Evolutionary conservation across 768 basidiomycete genomes (phyloP).

Genomic region (Favolaschia claudopus): DNA sequence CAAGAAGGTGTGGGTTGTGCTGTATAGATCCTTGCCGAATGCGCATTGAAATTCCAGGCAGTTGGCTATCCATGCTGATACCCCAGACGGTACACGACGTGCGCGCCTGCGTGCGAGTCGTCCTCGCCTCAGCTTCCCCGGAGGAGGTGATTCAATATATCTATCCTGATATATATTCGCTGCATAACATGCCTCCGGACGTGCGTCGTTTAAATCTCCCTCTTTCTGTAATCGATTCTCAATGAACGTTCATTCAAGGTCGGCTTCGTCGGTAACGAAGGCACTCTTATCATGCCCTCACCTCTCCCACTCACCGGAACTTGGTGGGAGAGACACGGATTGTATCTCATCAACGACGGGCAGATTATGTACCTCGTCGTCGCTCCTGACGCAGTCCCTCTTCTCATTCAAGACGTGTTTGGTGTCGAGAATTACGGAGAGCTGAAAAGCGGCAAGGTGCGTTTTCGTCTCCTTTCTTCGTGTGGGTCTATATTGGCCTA

Average conservation of each 20-base stretch:
- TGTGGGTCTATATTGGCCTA: not conserved
- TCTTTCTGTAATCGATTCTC: not conserved
- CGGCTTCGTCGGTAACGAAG: conserved; percentile 37
- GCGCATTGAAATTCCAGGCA: conserved; percentile 16
- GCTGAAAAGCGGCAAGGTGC: conserved; percentile 54
- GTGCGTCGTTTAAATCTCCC: not conserved
- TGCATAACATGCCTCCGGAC: conserved; percentile 58
- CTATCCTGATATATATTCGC: conserved; percentile 58
- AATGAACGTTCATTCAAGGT: conserved; percentile 2
- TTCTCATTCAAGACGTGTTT: conserved; percentile 60
- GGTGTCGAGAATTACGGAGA: conserved; percentile 50
- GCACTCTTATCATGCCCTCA: conserved; percentile 52
- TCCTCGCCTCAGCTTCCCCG: conserved; percentile 53
- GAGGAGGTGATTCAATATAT: conserved; percentile 58
- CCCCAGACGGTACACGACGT: conserved; percentile 57
- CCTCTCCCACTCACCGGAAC: conserved; percentile 57
- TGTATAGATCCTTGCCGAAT: not conserved
- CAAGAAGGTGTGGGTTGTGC: conserved; percentile 55
- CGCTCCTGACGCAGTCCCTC: conserved; percentile 59
- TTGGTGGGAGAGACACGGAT: conserved; percentile 57
- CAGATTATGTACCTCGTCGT: conserved; percentile 65
- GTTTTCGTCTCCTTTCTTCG: not conserved
- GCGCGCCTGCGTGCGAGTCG: conserved; percentile 54
- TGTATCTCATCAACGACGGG: conserved; percentile 62
- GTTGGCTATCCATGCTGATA: conserved; percentile 55